Evolutionary conservation across 768 basidiomycete species (phyloP), one percentile per base, ranked within the genome.

Genomic region (Russula sp.): DNA sequence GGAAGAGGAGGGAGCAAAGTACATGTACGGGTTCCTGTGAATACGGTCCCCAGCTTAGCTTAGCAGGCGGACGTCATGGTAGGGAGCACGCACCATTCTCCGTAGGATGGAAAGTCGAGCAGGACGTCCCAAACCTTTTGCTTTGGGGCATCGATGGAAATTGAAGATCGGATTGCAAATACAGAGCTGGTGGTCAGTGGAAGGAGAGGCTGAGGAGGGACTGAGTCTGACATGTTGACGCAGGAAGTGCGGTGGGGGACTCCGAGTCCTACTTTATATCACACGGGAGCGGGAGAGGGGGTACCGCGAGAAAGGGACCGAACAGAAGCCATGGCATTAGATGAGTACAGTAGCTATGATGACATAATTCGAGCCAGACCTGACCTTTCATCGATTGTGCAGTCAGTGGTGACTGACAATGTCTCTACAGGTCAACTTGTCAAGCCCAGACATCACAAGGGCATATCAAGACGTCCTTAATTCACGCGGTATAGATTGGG

Each of bases 361-460:
- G 42, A 44, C 18, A 16, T 44, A 16, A 44, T 18, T 1, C 42
- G 5, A 18, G 6, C 42, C 5, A 2, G 27, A 2, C 22, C 22
- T 1, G 22, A 2, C 27, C 27, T 27, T 27, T 27, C 27, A 27
- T 27, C 27, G 27, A 27, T 22, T 22, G 22, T 22, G 22, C 22
- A 22, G 22, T 22, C 22, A 22, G 22, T 22, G 22, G 22, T 22
- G 22, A 2, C n/a, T 18, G 37, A 53, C 39, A 5, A 91, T 91
- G 90, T 91, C 89, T 71, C 78, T 90, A 10, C 88, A 89, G 72
- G 78, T 91, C 68, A 92, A 90, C 75, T 78, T 92, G 70, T 84
- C 89, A 22, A 84, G 84, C 73, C 81, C 74, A 71, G 89, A 89
- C 61, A 83, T 93, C 68, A 74, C 76, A 39, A 80, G 84, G 66